phyloP scores from a whole-genome alignment of 1,139 yeast species.

The Hemisphaericaspora xylofermentans region DNA sequence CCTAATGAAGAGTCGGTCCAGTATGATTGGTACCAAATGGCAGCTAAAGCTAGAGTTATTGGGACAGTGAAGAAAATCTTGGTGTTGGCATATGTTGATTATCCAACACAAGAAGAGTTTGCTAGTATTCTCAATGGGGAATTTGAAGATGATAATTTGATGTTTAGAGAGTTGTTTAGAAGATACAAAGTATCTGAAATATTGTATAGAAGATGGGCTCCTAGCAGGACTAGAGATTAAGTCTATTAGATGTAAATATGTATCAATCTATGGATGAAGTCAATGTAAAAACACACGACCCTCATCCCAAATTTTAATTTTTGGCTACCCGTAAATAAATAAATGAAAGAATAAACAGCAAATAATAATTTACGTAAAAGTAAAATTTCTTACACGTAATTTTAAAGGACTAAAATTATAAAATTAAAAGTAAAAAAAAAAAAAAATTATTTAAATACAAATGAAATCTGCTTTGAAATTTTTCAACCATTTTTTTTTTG shows the following conservation, averaged over 20 bases:
- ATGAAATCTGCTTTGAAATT: conserved; percentile 1
- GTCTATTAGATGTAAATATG: not conserved
- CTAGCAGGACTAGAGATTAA: conserved; percentile 76
- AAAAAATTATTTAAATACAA: conserved; percentile 5
- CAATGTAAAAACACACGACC: conserved; percentile 1
- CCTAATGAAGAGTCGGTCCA: conserved; percentile 32
- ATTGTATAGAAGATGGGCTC: conserved; percentile 77
- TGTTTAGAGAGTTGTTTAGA: conserved; percentile 34
- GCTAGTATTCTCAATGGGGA: conserved; percentile 19
- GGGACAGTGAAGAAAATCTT: conserved; percentile 84
- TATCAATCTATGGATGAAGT: not conserved
- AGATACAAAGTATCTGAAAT: conserved; percentile 58
- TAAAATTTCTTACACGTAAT: not conserved
- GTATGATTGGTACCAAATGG: conserved; percentile 58
- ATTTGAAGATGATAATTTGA: conserved; percentile 18
- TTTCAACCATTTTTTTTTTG: too few species aligned
- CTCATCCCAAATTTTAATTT: not conserved
- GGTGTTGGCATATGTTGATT: conserved; percentile 64
- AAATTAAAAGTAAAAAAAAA: not conserved
- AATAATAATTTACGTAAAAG: too few species aligned
- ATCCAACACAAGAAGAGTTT: conserved; percentile 40
- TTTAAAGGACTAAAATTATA: not conserved
- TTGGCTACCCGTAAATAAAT: not conserved
- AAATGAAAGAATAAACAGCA: not conserved
- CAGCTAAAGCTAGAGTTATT: conserved; percentile 74